A percentile compares a stretch with the other conserved stretches of the same genome.
Conservation (phyloP, 371 early-diverging fungal species). For the Rhizopus microsporus region DNA sequence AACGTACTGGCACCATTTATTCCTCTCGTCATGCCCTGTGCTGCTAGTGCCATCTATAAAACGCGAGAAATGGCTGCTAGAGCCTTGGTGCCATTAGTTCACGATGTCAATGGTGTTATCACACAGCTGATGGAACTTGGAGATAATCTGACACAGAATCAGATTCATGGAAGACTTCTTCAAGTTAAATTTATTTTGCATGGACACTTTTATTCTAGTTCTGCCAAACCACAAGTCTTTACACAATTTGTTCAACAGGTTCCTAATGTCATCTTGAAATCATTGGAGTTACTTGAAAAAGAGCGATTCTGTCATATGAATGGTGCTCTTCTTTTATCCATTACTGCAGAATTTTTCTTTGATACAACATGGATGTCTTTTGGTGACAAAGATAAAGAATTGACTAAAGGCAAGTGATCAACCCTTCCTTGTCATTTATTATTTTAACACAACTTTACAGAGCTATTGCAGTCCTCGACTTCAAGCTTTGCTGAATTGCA, state of each 20-base stretch:
- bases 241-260: slow-evolving; percentile 40
- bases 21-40: slow-evolving; percentile 73
- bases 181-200: slow-evolving; percentile 65
- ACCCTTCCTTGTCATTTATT: not conserved
- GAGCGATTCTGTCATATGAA: slow-evolving; percentile 37
- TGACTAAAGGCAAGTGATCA: slow-evolving; percentile 23
- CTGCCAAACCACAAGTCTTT: slow-evolving; percentile 25
- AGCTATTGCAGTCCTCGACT: slow-evolving; percentile 21
- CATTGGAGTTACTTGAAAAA: slow-evolving; percentile 24
- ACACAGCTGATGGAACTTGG: slow-evolving; percentile 25
- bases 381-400: slow-evolving; percentile 19
- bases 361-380: slow-evolving; percentile 44
- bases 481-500: slow-evolving; percentile 5
- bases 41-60: slow-evolving; percentile 74
- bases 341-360: slow-evolving; percentile 56
- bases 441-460: slow-evolving; percentile 1
- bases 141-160: slow-evolving; percentile 50
- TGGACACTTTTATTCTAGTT: slow-evolving; percentile 55
- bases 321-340: slow-evolving; percentile 49
- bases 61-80: slow-evolving; percentile 87
- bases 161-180: slow-evolving; percentile 71
- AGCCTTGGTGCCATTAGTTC: slow-evolving; percentile 74
- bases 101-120: slow-evolving; percentile 49
- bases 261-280: slow-evolving; percentile 24
- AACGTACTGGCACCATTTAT: slow-evolving; percentile 66